A percentile compares a stretch with the other conserved stretches of the same genome.
phyloP scores from a whole-genome alignment of 352 stramenopile species.

The Globisporangium spiculum region DNA sequence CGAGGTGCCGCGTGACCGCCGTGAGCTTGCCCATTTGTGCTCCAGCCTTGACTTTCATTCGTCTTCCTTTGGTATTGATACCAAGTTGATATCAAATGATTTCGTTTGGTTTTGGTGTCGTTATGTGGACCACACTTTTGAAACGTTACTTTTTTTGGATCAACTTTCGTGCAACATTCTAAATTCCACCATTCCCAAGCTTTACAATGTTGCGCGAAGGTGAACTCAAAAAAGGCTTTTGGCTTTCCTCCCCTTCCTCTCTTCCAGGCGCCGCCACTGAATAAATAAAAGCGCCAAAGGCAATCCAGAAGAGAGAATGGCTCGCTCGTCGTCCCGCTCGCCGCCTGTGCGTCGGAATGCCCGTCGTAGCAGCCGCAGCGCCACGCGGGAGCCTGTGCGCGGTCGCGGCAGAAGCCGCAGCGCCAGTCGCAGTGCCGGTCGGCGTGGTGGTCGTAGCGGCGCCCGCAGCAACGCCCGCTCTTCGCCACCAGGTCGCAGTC shows the following conservation, averaged over 20 bases:
- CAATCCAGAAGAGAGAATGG: conserved; percentile 1
- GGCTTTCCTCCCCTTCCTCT: not conserved
- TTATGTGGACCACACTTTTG: not conserved
- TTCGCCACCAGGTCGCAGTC: conserved; percentile 1
- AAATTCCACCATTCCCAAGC: not conserved
- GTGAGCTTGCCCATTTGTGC: conserved; percentile 11
- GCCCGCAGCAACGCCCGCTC: conserved; percentile 2
- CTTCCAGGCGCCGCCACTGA: conserved; percentile 1
- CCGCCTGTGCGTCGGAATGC: conserved; percentile 4
- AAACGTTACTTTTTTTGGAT: not conserved
- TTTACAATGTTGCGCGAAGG: not conserved
- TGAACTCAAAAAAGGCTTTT: not conserved
- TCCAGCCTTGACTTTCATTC: conserved; percentile 10
- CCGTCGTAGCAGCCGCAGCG: conserved; percentile 4
- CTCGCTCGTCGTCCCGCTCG: conserved; percentile 3
- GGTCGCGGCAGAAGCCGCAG: conserved; percentile 12
- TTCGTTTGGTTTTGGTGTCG: not conserved
- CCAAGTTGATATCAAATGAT: not conserved
- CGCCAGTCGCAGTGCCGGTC: conserved; percentile 1
- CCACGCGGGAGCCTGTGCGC: conserved; percentile 3
- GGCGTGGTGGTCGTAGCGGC: not conserved
- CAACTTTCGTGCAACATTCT: not conserved
- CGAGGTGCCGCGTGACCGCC: conserved; percentile 1
- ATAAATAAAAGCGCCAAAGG: not conserved
- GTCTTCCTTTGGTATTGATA: not conserved